Base-by-base conservation (phyloP, 202 grass and related monocot genomes). In the Schoenoplectus tabernaemontani region DNA sequence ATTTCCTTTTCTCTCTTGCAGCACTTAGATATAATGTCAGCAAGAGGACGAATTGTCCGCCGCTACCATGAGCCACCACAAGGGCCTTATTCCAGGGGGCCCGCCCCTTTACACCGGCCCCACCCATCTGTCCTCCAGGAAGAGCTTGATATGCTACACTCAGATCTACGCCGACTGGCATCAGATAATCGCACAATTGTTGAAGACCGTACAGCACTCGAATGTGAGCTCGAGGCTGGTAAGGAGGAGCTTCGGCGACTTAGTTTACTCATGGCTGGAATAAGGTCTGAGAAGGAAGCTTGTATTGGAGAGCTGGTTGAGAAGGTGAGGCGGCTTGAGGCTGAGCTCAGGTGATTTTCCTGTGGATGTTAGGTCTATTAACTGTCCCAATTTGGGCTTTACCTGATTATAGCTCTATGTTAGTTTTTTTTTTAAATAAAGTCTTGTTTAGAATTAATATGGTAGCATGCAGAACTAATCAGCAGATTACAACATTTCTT, bases 281-380 rank as follows among this genome's bases (percentile, higher is more conserved):
- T 97, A 63, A 90, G 33, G 58, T 83, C 68, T 66, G 87, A 91
- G 70, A 97, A 93, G 69, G 94, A 97, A 83, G 61, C 78, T 77
- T 84, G 84, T 87, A 84, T 85, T 7, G 59, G 62, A 58, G 88
- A 92, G 82, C 81, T 90, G 64, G 79, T 97, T 42, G 87, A 92
- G 84, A 93, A 90, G 78, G 85, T 73, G 24, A 82, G 84, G 83
- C 88, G 91, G 67, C 91, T 93, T 59, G 94, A 97, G 82, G 72
- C 85, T 64, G 94, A 93, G 60, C 83, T 90, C 38, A 80, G 77
- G 77, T 78, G 10, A 17, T 60, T 7, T 41, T 28, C 15, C 9
- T 42, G 4, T 60, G 11, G 4, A 61, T 78, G 17, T 34, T 39
- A n/a, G 54, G 3, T 78, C 4, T 19, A n/a, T n/a, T n/a, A n/a